Conservation (phyloP, 176 grass and related monocot genomes). For the Musa acuminata region DNA sequence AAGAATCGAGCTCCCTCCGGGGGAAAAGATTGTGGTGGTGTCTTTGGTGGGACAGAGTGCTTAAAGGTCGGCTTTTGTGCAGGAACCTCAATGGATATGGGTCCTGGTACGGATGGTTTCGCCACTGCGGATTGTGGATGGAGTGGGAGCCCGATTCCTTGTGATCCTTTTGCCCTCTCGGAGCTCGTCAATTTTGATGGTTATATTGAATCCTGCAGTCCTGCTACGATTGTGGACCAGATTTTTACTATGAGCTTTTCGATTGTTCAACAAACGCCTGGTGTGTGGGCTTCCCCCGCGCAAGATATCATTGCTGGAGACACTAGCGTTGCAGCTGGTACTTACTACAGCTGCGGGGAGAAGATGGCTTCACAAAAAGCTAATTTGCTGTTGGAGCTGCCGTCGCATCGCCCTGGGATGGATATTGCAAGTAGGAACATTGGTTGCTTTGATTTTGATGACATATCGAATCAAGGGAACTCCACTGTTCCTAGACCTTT, state of each 20-base stretch:
- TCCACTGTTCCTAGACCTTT: conserved; percentile 19
- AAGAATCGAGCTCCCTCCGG: too few species aligned
- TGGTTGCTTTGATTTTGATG: background rate
- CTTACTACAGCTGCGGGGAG: conserved; percentile 1
- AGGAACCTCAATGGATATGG: too few species aligned
- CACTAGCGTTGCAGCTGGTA: background rate
- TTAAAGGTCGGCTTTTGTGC: too few species aligned
- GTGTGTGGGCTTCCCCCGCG: conserved; percentile 6
- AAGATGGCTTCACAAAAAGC: conserved; percentile 1
- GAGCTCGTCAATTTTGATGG: background rate
- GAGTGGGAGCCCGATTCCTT: background rate
- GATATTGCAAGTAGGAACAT: background rate
- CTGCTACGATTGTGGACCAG: background rate
- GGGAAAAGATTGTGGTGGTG: too few species aligned
- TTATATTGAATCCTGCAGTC: background rate
- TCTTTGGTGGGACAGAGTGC: too few species aligned
- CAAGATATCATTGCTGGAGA: background rate
- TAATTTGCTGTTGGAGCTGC: conserved; percentile 1
- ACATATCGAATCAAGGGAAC: background rate
- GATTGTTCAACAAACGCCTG: background rate
- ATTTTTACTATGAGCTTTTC: background rate
- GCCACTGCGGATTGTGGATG: background rate
- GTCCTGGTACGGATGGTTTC: background rate
- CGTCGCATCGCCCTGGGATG: background rate
- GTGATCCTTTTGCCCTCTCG: background rate